Percentiles rank a stretch among this genome's conserved stretches.
These are phyloP conservation scores for Albifimbria verrucaria DNA, from an alignment of 2,329 filamentous ascomycete genomes.

Conservation along the genomic window DNA sequence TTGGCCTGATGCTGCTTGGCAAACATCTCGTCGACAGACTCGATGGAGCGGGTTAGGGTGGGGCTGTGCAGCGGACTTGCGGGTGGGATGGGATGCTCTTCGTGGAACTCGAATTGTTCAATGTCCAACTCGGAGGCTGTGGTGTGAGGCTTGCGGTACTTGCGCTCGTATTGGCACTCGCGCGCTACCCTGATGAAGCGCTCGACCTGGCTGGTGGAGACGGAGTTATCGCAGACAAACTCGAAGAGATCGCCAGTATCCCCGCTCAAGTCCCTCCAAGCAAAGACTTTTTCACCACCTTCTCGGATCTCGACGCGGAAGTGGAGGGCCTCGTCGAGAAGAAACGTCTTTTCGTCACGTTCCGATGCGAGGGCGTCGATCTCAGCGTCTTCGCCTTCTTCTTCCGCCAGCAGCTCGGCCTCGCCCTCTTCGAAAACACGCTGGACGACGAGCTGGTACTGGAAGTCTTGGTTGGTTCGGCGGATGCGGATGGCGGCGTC, in stretches of 20 bases:
- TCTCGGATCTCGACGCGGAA: conserved; percentile 82
- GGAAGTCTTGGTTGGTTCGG: conserved; percentile 88
- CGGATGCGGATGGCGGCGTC: conserved; percentile 91
- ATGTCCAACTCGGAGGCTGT: conserved; percentile 80
- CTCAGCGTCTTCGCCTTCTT: conserved; percentile 78
- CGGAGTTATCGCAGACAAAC: conserved; percentile 84
- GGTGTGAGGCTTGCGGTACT: conserved; percentile 77
- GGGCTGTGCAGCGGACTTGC: conserved; percentile 62
- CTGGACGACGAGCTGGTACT: conserved; percentile 96
- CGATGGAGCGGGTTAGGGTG: conserved; percentile 48
- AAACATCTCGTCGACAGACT: conserved; percentile 56
- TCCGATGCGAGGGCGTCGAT: conserved; percentile 72
- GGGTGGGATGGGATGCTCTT: conserved; percentile 60
- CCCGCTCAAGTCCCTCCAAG: conserved; percentile 92
- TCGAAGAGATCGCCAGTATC: conserved; percentile 96
- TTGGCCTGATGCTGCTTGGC: conserved; percentile 46
- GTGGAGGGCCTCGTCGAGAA: conserved; percentile 88
- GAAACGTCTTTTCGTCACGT: conserved; percentile 94
- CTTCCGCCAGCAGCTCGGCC: conserved; percentile 84
- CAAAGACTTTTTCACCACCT: conserved; percentile 79
- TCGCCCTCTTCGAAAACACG: conserved; percentile 97
- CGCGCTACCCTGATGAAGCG: conserved; percentile 80
- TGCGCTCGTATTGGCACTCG: conserved; percentile 97
- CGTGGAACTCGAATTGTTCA: conserved; percentile 74
- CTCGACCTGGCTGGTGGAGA: conserved; percentile 66